Base-by-base conservation (phyloP, 257 asterid species). In the Primulina tabacum region DNA sequence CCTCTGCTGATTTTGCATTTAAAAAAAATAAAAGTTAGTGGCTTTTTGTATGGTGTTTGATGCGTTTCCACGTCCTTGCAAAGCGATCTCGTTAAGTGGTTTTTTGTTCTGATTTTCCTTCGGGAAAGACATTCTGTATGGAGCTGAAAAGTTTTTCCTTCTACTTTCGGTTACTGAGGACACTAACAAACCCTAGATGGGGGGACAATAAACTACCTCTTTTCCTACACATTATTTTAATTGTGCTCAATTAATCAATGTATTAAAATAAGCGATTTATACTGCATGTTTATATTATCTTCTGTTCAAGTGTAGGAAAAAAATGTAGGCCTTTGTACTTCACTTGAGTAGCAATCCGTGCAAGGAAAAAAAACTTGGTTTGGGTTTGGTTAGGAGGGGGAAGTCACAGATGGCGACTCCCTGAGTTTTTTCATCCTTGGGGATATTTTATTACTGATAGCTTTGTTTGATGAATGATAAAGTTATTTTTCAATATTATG, bases 181-280 rank as follows among this genome's bases (percentile, higher is more conserved):
- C 73, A 61, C 61, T 47, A 72, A 76, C 59, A 43, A 78, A 74
- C 67, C 80, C 82, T 74, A 69, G 67, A 65, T 62, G 75, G 78
- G 80, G 80, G 82, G 82, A 81, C 88, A 85, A 75, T 68, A 67
- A 71, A 75, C 58, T 71, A 64, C 68, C 53, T 63, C 65, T 67
- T 70, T 58, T 67, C 62, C 71, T 34, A 71, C 72, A 4, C 67
- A 38, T 66, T 75, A 17, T 66, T 28, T 29, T 40, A 63, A 12
- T 11, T 33, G 2, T 62, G 29, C 17, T 34, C 26, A n/a, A 40
- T 40, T 14, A 50, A 11, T 40, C 24, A 2, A 7, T 57, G 16
- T 57, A 20, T 9, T 66, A 21, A 40, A 17, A 16, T 66, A 43
- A 40, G 20, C 12, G 33, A 62, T 28, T 17, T 8, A 52, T 34